A percentile compares a stretch with the other conserved stretches of the same genome.
Conservation (phyloP, 306 rosid species). For the Bauhinia variegata region DNA sequence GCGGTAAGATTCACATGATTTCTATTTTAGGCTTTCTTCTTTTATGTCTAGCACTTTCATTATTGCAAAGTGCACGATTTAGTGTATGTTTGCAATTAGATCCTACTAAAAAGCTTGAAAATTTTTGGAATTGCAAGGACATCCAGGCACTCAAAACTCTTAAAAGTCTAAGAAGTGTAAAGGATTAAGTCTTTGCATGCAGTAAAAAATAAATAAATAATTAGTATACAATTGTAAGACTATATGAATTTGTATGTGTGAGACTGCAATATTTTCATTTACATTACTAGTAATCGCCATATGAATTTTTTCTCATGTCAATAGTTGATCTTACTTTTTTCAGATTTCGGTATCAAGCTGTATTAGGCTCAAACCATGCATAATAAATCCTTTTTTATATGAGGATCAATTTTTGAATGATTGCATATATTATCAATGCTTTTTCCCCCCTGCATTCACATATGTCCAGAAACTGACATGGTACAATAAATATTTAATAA, state of each 20-base stretch:
- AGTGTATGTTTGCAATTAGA: constrained; percentile 17
- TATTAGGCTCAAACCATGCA: constrained; percentile 28
- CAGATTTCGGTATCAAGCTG: constrained; percentile 28
- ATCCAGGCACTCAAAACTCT: not conserved
- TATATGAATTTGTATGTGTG: not conserved
- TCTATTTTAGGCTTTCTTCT: constrained; percentile 30
- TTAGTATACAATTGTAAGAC: not conserved
- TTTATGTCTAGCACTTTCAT: not conserved
- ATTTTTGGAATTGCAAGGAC: constrained; percentile 16
- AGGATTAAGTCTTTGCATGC: not conserved
- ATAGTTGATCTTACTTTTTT: not conserved
- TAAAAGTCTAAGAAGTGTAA: not conserved
- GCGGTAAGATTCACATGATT: constrained; percentile 39
- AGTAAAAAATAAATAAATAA: not conserved
- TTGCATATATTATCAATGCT: too few species aligned
- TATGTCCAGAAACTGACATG: not conserved
- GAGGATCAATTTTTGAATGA: too few species aligned
- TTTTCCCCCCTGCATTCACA: too few species aligned
- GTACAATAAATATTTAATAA: constrained; percentile 4
- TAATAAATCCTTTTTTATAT: constrained; percentile 19
- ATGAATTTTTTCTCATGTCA: not conserved
- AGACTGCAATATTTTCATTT: too few species aligned
- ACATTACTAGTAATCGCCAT: not conserved
- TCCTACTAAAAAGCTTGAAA: not conserved
- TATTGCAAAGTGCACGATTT: too few species aligned